Evolutionary conservation across 768 basidiomycete genomes (phyloP).

Genomic region (Scleroderma citrinum): DNA sequence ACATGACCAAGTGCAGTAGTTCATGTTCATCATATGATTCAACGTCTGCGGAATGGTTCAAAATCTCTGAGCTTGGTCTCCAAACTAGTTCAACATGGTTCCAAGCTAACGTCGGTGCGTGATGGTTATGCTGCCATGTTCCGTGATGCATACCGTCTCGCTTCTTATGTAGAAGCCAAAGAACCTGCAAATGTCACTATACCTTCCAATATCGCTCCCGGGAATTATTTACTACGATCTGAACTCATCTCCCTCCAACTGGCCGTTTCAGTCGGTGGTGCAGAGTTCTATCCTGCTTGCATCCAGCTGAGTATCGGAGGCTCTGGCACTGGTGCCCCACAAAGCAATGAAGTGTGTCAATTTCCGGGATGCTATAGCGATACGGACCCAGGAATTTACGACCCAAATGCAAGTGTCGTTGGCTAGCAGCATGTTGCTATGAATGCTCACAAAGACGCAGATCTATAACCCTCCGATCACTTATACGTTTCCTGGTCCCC

Average conservation of each 20-base stretch:
- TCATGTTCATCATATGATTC: slow-evolving; percentile 57
- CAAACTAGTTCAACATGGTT: slow-evolving; percentile 39
- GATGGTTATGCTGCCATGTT: slow-evolving; percentile 17
- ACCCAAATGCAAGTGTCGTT: slow-evolving; percentile 32
- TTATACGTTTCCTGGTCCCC: slow-evolving; percentile 53
- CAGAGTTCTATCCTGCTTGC: slow-evolving; percentile 33
- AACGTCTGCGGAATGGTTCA: slow-evolving; percentile 64
- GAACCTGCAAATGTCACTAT: slow-evolving; percentile 36
- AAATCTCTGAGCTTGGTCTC: slow-evolving; percentile 50
- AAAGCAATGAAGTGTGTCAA: slow-evolving; percentile 36
- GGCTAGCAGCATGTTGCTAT: neutral
- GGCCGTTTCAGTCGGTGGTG: slow-evolving; percentile 49
- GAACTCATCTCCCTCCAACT: slow-evolving; percentile 76
- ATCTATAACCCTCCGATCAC: slow-evolving; percentile 26
- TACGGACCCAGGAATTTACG: slow-evolving; percentile 63
- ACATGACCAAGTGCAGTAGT: slow-evolving; percentile 57
- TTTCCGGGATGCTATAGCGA: slow-evolving; percentile 71
- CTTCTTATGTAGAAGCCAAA: slow-evolving; percentile 28
- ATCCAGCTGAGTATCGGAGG: slow-evolving; percentile 26
- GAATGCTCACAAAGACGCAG: slow-evolving; percentile 7
- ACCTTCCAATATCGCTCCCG: slow-evolving; percentile 50
- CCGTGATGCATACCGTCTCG: neutral
- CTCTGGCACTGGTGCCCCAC: slow-evolving; percentile 15
- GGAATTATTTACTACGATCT: slow-evolving; percentile 70
- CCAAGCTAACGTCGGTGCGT: slow-evolving; percentile 41